Conservation (phyloP, 208 protist species). For the Crithidia expoeki region DNA sequence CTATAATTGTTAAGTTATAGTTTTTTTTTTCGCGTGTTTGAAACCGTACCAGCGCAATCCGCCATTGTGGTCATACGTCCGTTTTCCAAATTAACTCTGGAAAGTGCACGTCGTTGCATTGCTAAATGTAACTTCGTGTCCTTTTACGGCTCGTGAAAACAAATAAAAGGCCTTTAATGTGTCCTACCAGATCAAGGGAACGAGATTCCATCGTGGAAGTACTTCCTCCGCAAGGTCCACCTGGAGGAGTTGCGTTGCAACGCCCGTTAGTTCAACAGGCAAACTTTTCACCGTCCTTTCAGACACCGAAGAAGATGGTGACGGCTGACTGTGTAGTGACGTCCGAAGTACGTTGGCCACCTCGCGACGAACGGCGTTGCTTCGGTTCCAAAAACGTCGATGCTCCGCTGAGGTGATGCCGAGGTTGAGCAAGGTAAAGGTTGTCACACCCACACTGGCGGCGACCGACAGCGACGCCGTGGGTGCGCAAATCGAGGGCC, state of each 20-base stretch:
- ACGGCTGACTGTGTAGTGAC: background rate
- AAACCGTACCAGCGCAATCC: no score
- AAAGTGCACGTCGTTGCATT: no score
- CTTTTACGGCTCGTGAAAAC: no score
- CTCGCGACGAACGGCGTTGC: conserved; percentile 38
- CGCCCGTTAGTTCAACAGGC: background rate
- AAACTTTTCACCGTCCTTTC: background rate
- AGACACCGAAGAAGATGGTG: background rate
- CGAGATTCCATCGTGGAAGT: conserved; percentile 55
- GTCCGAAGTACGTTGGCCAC: conserved; percentile 7
- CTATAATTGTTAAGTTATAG: no score
- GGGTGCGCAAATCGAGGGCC: background rate
- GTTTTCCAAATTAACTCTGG: no score
- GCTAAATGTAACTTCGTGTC: no score
- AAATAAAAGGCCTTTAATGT: no score
- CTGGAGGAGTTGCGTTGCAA: background rate
- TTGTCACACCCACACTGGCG: conserved; percentile 35
- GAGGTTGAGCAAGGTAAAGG: conserved; percentile 72
- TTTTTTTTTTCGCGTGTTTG: no score
- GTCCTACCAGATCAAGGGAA: conserved; percentile 39
- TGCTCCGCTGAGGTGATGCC: conserved; percentile 71
- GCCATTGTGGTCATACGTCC: no score
- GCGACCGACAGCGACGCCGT: conserved; percentile 4
- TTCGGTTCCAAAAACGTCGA: conserved; percentile 59
- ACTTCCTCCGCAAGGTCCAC: conserved; percentile 6